A percentile compares a stretch with the other conserved stretches of the same genome.
phyloP scores from a whole-genome alignment of 306 rosid genomes.

The Begonia masoniana region DNA sequence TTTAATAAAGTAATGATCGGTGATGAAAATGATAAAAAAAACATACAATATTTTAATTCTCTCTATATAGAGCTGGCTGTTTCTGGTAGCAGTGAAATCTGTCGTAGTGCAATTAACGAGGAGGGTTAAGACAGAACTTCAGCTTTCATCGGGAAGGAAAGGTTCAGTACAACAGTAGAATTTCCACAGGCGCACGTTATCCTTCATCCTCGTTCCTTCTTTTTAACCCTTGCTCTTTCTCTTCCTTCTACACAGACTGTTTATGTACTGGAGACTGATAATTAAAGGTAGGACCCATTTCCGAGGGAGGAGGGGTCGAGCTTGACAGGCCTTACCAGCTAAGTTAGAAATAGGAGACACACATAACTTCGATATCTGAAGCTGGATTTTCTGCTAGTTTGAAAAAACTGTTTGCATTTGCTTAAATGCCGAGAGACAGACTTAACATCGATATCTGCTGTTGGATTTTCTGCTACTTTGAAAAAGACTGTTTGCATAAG shows the following conservation, averaged over 20 bases:
- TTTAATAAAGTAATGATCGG: too few relatives aligned
- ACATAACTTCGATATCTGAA: too few relatives aligned
- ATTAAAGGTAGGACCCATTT: constrained; percentile 19
- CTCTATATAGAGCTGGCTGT: too few relatives aligned
- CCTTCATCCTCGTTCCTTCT: constrained; percentile 4
- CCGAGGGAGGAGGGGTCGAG: constrained; percentile 15
- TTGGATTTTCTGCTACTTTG: constrained; percentile 3
- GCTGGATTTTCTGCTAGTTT: too few relatives aligned
- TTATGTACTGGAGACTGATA: constrained; percentile 8
- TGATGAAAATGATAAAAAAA: too few relatives aligned
- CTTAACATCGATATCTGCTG: constrained; percentile 9
- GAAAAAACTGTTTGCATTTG: constrained; percentile 12
- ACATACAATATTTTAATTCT: too few relatives aligned
- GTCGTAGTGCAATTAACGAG: constrained; percentile 31
- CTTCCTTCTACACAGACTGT: constrained; percentile 21
- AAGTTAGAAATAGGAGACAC: too few relatives aligned
- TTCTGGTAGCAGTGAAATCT: background rate
- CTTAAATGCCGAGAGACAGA: constrained; percentile 35
- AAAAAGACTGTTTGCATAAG: constrained; percentile 14
- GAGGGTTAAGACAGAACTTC: constrained; percentile 3
- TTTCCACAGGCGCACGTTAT: constrained; percentile 50
- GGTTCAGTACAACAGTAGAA: constrained; percentile 16
- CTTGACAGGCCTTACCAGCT: too few relatives aligned
- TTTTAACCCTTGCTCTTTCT: constrained; percentile 6
- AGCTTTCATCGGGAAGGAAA: constrained; percentile 60